These are phyloP conservation scores for Fomitiporia mediterranea DNA, from an alignment of 1,284 basidiomycete genomes.

Conservation along the genomic window DNA sequence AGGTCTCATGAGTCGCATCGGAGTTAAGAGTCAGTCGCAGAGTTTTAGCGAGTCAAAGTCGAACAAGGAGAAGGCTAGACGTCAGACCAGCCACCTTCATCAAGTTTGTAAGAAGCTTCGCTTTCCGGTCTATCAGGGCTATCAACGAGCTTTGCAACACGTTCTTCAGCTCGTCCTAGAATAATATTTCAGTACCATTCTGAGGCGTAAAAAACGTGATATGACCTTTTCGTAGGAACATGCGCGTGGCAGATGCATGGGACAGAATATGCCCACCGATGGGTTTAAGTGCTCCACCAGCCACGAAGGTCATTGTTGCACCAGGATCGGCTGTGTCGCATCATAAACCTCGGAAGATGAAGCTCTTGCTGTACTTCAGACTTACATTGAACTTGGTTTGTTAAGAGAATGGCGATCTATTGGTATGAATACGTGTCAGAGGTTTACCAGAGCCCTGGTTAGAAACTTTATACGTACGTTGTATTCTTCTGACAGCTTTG, in stretches of 20 bases:
- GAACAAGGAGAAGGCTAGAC: too few relatives aligned
- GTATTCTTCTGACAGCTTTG: constrained; percentile 88
- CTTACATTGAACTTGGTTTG: constrained; percentile 88
- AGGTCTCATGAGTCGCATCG: too few relatives aligned
- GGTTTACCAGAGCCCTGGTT: neutral
- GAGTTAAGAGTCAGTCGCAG: too few relatives aligned
- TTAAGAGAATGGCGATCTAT: constrained; percentile 84
- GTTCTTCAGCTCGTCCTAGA: constrained; percentile 85
- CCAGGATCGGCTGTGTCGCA: constrained; percentile 75
- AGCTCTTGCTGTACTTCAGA: constrained; percentile 6
- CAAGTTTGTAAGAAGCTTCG: constrained; percentile 87
- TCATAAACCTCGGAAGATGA: constrained; percentile 17
- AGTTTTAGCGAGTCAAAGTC: too few relatives aligned
- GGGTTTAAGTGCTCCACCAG: constrained; percentile 81
- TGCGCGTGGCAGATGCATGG: constrained; percentile 79
- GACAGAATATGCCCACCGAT: constrained; percentile 86
- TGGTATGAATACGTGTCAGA: neutral
- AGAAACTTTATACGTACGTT: constrained; percentile 50
- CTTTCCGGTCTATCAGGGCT: constrained; percentile 90
- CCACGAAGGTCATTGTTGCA: constrained; percentile 91
- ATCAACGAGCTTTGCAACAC: constrained; percentile 92
- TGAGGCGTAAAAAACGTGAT: constrained; percentile 1
- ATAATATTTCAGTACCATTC: constrained; percentile 1
- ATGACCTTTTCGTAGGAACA: constrained; percentile 83
- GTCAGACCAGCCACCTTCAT: constrained; percentile 82